Evolutionary conservation across 108 stramenopile genomes (phyloP).

Genomic region (Cyclotella cryptica): DNA sequence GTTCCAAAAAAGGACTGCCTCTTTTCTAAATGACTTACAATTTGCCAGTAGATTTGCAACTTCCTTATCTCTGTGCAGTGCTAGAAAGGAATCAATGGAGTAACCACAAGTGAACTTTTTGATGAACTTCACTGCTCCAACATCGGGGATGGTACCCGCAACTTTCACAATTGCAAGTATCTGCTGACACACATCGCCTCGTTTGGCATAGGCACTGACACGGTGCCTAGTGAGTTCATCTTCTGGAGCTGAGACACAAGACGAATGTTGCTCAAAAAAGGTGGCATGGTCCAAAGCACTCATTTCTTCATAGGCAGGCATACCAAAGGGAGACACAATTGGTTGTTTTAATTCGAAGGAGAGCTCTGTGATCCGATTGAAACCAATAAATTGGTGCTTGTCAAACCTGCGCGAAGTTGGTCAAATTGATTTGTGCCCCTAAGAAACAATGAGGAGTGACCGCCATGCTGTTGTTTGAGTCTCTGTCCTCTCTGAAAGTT

Average conservation of each 20-base stretch:
- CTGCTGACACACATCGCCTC: too few relatives aligned
- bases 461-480: slow-evolving; percentile 4
- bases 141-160: too few relatives aligned
- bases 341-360: background rate
- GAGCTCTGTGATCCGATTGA: background rate
- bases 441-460: background rate
- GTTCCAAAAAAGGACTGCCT: slow-evolving; percentile 15
- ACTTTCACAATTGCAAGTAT: too few relatives aligned
- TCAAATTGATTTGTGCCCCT: slow-evolving; percentile 9
- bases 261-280: background rate
- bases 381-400: background rate
- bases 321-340: slow-evolving; percentile 1
- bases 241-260: background rate
- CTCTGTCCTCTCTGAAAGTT: background rate
- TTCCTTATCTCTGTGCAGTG: too few relatives aligned
- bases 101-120: too few relatives aligned
- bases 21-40: background rate
- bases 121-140: too few relatives aligned
- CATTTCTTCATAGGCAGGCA: background rate
- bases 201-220: background rate
- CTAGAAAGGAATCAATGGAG: too few relatives aligned
- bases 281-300: background rate
- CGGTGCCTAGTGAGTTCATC: background rate
- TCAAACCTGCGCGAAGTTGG: background rate
- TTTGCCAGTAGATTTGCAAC: background rate